Conservation (phyloP, 768 basidiomycete species). For the Dioszegia hungarica region DNA sequence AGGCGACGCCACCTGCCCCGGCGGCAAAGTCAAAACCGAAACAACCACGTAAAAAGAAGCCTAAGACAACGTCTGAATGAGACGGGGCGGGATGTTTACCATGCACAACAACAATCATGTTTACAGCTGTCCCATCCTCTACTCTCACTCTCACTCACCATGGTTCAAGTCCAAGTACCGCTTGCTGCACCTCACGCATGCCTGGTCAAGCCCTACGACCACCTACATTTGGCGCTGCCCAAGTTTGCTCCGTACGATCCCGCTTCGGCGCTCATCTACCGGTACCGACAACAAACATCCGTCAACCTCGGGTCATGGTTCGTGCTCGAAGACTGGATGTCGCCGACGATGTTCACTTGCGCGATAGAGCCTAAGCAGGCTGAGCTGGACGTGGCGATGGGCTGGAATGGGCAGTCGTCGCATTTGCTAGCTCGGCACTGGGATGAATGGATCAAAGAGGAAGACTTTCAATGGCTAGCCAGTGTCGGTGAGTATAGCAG, state of each 20-base stretch:
- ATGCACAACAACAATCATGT: no score
- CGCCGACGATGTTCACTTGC: conserved; percentile 61
- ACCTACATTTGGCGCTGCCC: conserved; percentile 39
- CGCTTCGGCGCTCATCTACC: conserved; percentile 55
- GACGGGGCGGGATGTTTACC: no score
- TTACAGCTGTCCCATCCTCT: no score
- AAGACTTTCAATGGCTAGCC: conserved; percentile 37
- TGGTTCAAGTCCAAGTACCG: background rate
- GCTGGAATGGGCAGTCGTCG: conserved; percentile 52
- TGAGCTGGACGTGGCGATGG: conserved; percentile 65
- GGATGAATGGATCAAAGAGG: conserved; percentile 45
- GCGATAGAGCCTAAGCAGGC: conserved; percentile 56
- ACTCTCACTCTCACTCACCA: background rate
- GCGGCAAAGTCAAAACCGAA: conserved; percentile 23
- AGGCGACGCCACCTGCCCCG: conserved; percentile 17
- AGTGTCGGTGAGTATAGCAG: conserved; percentile 29
- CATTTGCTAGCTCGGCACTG: conserved; percentile 40
- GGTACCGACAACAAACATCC: conserved; percentile 61
- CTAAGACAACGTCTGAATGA: background rate
- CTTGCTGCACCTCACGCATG: background rate
- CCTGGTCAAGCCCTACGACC: conserved; percentile 2
- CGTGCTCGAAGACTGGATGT: conserved; percentile 72
- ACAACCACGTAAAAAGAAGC: conserved; percentile 18
- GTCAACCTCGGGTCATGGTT: conserved; percentile 71
- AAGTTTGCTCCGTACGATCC: conserved; percentile 56